These are phyloP conservation scores for Collybiopsis confluens DNA, from an alignment of 768 basidiomycete genomes.

Conservation along the genomic window DNA sequence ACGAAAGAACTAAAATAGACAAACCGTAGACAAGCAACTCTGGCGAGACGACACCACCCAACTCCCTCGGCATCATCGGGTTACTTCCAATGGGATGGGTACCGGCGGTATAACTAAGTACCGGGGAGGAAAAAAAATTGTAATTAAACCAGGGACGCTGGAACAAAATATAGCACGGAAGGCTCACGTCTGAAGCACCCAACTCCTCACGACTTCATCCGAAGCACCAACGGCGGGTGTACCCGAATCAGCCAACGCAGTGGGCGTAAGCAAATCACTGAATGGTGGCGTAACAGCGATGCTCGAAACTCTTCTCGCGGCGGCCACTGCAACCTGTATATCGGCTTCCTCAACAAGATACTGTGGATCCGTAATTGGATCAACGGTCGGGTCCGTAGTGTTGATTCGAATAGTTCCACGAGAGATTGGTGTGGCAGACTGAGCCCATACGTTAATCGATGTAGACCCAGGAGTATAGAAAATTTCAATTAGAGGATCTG, in stretches of 20 bases:
- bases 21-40: conserved; percentile 12
- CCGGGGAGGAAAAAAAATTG: too few relatives aligned
- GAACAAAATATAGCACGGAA: too few relatives aligned
- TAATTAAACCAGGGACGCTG: too few relatives aligned
- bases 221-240: conserved; percentile 9
- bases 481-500: conserved; percentile 14
- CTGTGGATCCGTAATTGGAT: conserved; percentile 10
- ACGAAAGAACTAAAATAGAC: too few relatives aligned
- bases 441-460: conserved; percentile 8
- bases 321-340: conserved; percentile 8
- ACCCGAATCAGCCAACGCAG: conserved; percentile 7
- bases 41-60: conserved; percentile 15
- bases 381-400: conserved; percentile 11
- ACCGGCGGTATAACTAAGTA: conserved; percentile 13
- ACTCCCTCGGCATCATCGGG: conserved; percentile 15
- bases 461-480: conserved; percentile 10
- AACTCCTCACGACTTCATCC: conserved; percentile 10
- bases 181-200: conserved; percentile 9
- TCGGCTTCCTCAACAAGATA: conserved; percentile 12
- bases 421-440: conserved; percentile 13
- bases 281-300: conserved; percentile 13
- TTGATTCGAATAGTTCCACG: conserved; percentile 14
- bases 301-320: conserved; percentile 11
- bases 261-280: conserved; percentile 9
- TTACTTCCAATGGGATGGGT: conserved; percentile 14